Conservation (phyloP, 441 rosid genomes). For the Euphorbia schlechtendalii region DNA sequence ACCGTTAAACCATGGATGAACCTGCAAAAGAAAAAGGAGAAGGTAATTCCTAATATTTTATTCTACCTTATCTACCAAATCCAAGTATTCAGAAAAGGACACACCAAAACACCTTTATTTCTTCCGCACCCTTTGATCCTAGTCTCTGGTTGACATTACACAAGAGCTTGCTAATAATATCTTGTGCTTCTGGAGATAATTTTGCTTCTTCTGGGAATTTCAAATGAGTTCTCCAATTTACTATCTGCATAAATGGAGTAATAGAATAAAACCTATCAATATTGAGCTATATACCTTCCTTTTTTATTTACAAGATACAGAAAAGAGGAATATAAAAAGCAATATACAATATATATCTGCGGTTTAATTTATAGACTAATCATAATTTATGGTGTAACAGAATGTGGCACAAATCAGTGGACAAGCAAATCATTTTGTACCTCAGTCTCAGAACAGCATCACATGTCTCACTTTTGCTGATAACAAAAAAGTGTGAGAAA, state of each 20-base stretch:
- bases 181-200: conserved; percentile 80
- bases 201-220: conserved; percentile 95
- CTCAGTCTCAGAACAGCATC: background rate
- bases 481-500: background rate
- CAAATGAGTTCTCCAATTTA: conserved; percentile 89
- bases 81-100: conserved; percentile 31
- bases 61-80: conserved; percentile 9
- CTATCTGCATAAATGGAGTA: conserved; percentile 47
- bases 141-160: conserved; percentile 85
- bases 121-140: conserved; percentile 79
- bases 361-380: too few relatives aligned
- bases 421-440: background rate
- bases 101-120: conserved; percentile 74
- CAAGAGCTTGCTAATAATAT: conserved; percentile 70
- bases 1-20: conserved; percentile 74
- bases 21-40: conserved; percentile 39
- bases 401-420: background rate
- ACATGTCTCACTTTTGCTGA: background rate
- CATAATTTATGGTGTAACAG: background rate
- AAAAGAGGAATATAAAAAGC: background rate
- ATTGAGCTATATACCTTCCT: background rate
- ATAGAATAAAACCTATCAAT: background rate
- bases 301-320: background rate
- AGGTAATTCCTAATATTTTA: conserved; percentile 15
- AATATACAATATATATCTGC: background rate